phyloP scores from a whole-genome alignment of 805 yeast species.

The Dipodascus albidus region DNA sequence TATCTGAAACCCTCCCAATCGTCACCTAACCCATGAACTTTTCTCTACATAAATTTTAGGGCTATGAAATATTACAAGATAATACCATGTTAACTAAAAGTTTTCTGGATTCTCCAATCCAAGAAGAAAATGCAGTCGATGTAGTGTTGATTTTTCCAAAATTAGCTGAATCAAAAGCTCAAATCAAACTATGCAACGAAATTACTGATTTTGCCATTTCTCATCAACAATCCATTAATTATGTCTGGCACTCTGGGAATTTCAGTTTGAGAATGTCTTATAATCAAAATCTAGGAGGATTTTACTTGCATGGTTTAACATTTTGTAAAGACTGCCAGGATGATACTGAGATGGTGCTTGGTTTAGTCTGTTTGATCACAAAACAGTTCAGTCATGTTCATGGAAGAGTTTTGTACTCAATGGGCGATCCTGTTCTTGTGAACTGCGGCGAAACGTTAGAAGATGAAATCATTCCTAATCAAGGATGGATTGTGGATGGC shows the following conservation, averaged over 20 bases:
- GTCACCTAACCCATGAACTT: neutral
- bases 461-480: neutral
- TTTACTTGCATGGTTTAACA: neutral
- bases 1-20: neutral
- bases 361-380: neutral
- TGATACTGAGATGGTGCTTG: neutral
- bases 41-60: too few relatives aligned
- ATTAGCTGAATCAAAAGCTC: neutral
- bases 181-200: neutral
- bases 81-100: too few relatives aligned
- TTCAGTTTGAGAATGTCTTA: neutral
- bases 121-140: neutral
- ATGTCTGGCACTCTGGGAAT: neutral
- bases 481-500: neutral
- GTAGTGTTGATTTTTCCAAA: neutral
- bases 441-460: neutral
- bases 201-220: neutral
- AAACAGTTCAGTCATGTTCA: neutral
- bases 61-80: too few relatives aligned
- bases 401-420: neutral
- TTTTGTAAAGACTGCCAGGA: neutral
- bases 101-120: neutral
- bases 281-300: neutral
- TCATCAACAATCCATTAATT: neutral
- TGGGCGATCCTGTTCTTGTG: neutral